Percentiles rank a stretch among this genome's conserved stretches.
Conservation (phyloP, 1,284 basidiomycete species). For the Fomitopsis betulina region DNA sequence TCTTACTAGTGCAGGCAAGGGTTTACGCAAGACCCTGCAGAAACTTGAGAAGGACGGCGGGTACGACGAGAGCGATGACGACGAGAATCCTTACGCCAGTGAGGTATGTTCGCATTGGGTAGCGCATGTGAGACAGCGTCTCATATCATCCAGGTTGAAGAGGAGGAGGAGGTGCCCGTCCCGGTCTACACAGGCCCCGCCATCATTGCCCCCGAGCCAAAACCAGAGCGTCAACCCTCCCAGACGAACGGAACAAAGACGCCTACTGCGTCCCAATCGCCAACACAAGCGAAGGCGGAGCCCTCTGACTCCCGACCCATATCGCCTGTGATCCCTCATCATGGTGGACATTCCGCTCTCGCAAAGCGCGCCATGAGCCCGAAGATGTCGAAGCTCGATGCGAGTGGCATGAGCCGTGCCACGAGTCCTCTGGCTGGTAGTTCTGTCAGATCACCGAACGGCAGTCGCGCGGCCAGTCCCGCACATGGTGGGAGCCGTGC, state of each 20-base stretch:
- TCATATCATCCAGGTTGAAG: slow-evolving; percentile 38
- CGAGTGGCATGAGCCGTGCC: slow-evolving; percentile 43
- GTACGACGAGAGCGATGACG: slow-evolving; percentile 83
- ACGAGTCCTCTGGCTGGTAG: slow-evolving; percentile 47
- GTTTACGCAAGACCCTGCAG: slow-evolving; percentile 73
- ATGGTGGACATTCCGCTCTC: slow-evolving; percentile 70
- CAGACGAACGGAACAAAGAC: slow-evolving; percentile 26
- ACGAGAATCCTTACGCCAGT: slow-evolving; percentile 76
- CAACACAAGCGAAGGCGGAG: slow-evolving; percentile 25
- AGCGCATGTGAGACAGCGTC: neutral
- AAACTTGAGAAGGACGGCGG: slow-evolving; percentile 69
- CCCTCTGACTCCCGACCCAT: slow-evolving; percentile 42
- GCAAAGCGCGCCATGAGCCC: slow-evolving; percentile 81
- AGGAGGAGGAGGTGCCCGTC: slow-evolving; percentile 59
- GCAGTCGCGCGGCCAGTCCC: slow-evolving; percentile 43
- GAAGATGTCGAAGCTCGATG: slow-evolving; percentile 55
- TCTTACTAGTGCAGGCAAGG: slow-evolving; percentile 66
- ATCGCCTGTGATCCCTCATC: slow-evolving; percentile 48
- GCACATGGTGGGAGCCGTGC: slow-evolving; percentile 20
- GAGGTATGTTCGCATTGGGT: slow-evolving; percentile 43
- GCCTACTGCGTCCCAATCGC: slow-evolving; percentile 29
- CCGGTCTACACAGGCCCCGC: slow-evolving; percentile 50
- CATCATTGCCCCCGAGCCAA: slow-evolving; percentile 45
- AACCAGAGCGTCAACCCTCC: slow-evolving; percentile 27
- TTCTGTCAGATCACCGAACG: slow-evolving; percentile 15